Percentiles rank a stretch among this genome's conserved stretches.
Conservation (phyloP, 2,329 filamentous ascomycete genomes). For the Parafenestella ontariensis region DNA sequence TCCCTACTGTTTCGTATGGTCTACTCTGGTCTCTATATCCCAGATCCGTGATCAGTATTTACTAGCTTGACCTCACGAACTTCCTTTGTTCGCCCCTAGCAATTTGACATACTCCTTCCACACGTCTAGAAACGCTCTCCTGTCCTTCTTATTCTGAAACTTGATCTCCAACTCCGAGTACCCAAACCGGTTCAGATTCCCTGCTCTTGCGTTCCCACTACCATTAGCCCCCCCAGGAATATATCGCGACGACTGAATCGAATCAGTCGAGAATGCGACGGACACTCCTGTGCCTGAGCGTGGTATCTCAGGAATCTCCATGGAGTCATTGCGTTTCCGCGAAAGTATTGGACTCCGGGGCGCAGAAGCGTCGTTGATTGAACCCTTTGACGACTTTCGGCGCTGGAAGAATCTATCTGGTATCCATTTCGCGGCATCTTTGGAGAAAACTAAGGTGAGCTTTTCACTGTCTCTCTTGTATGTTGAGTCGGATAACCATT, state of each 20-base stretch:
- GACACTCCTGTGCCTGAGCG: slow-evolving; percentile 22
- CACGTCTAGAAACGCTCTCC: slow-evolving; percentile 34
- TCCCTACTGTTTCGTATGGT: too few species aligned
- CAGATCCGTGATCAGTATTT: neutral
- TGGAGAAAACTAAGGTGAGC: slow-evolving; percentile 36
- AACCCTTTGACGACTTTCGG: slow-evolving; percentile 23
- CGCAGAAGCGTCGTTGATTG: neutral
- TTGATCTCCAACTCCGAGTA: slow-evolving; percentile 38
- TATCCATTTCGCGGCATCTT: slow-evolving; percentile 34
- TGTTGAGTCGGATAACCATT: slow-evolving; percentile 34
- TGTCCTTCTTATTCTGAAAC: slow-evolving; percentile 36
- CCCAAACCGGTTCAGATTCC: slow-evolving; percentile 35
- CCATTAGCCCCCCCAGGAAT: slow-evolving; percentile 9
- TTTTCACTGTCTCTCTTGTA: slow-evolving; percentile 34
- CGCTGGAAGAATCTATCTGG: slow-evolving; percentile 34
- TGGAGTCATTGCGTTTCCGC: slow-evolving; percentile 16
- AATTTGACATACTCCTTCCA: slow-evolving; percentile 37
- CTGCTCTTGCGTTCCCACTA: neutral
- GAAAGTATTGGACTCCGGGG: slow-evolving; percentile 3
- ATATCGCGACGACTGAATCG: slow-evolving; percentile 16
- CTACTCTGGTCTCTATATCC: neutral
- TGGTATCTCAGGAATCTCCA: slow-evolving; percentile 10
- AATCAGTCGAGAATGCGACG: slow-evolving; percentile 15
- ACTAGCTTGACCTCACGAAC: neutral
- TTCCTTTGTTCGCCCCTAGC: neutral